These are phyloP conservation scores for Flaveria robusta DNA, from an alignment of 129 eudicot genomes.

Conservation along the genomic window DNA sequence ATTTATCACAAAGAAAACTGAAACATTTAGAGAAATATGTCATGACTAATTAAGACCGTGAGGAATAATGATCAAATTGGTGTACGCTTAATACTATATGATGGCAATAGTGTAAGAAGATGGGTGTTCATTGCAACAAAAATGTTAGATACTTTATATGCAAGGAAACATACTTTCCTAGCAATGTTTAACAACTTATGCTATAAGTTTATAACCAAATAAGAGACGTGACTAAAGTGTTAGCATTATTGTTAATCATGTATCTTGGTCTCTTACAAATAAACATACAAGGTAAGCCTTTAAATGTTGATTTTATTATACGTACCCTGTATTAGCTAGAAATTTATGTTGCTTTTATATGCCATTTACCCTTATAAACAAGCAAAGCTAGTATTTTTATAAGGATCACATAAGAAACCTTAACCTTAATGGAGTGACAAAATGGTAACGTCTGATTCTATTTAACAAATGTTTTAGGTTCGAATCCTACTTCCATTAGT, in stretches of 20 bases:
- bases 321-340: too few species aligned
- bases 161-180: neutral
- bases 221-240: neutral
- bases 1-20: neutral
- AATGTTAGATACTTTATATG: neutral
- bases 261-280: neutral
- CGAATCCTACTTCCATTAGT: too few species aligned
- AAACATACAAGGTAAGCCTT: neutral
- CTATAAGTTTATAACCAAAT: neutral
- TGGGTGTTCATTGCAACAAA: conserved; percentile 3
- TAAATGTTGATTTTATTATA: too few species aligned
- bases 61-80: too few species aligned
- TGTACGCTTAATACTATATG: neutral
- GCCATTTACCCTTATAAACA: neutral
- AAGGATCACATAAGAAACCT: neutral
- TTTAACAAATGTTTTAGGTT: too few species aligned
- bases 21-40: neutral
- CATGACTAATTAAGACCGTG: too few species aligned
- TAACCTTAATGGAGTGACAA: too few species aligned
- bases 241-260: neutral
- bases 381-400: neutral
- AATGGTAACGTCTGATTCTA: too few species aligned
- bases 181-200: neutral
- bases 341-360: neutral
- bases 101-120: neutral